Conservation (phyloP, 768 basidiomycete species). For the Trametes villosa region DNA sequence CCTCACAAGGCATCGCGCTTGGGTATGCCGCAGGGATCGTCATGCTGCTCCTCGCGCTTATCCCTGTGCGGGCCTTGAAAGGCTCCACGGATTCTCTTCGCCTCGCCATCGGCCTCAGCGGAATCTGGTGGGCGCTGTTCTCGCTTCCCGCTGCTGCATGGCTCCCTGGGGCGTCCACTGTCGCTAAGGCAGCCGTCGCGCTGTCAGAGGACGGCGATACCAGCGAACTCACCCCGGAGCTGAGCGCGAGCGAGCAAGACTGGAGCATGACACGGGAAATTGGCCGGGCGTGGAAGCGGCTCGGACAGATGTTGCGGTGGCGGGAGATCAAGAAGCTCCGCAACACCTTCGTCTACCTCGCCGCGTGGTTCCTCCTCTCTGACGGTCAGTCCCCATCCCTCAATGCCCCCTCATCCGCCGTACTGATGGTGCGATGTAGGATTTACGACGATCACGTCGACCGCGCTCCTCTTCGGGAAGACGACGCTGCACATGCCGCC, state of each 20-base stretch:
- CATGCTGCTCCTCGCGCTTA: conserved; percentile 69
- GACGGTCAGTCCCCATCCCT: conserved; percentile 62
- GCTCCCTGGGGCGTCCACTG: conserved; percentile 54
- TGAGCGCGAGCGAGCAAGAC: conserved; percentile 21
- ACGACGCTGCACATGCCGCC: conserved; percentile 85
- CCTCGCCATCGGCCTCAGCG: conserved; percentile 83
- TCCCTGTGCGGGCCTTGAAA: conserved; percentile 75
- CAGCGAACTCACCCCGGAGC: not conserved
- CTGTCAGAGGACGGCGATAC: conserved; percentile 22
- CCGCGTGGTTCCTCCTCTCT: conserved; percentile 93
- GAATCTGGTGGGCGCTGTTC: conserved; percentile 87
- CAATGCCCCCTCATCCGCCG: not conserved
- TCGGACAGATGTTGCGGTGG: conserved; percentile 76
- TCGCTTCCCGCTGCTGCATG: conserved; percentile 79
- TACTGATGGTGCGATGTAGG: conserved; percentile 43
- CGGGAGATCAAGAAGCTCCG: conserved; percentile 72
- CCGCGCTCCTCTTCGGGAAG: conserved; percentile 91
- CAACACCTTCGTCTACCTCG: conserved; percentile 88
- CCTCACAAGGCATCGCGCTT: conserved; percentile 82
- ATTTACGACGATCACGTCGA: conserved; percentile 91
- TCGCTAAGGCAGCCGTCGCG: conserved; percentile 1
- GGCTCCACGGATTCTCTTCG: conserved; percentile 81
- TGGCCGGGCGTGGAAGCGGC: conserved; percentile 69
- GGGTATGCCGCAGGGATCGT: conserved; percentile 87
- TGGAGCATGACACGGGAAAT: conserved; percentile 62